A percentile compares a stretch with the other conserved stretches of the same genome.
Conservation (phyloP, 2,329 filamentous ascomycete species). For the Pseudopithomyces chartarum region DNA sequence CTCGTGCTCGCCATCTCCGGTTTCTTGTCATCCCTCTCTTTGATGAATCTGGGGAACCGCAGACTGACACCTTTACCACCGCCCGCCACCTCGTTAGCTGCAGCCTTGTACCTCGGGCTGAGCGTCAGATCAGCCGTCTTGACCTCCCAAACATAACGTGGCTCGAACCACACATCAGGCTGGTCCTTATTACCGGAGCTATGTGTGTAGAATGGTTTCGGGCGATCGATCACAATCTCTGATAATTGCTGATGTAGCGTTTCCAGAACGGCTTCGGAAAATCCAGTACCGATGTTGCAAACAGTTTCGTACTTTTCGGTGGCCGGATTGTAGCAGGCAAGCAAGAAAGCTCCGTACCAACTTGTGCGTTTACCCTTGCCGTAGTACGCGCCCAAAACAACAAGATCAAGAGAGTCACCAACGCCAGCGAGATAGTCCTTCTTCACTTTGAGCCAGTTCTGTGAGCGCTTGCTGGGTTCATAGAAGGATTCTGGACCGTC, state of each 20-base stretch:
- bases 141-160: constrained; percentile 93
- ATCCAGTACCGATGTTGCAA: constrained; percentile 98
- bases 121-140: constrained; percentile 95
- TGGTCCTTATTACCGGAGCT: constrained; percentile 85
- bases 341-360: constrained; percentile 92
- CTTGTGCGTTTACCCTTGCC: constrained; percentile 95
- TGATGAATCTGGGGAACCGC: constrained; percentile 91
- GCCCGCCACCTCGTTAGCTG: constrained; percentile 73
- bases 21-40: constrained; percentile 93
- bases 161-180: constrained; percentile 98
- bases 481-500: constrained; percentile 92
- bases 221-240: constrained; percentile 79
- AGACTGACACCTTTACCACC: constrained; percentile 82
- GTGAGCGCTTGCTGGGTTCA: constrained; percentile 92
- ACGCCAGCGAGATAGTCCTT: constrained; percentile 96
- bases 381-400: constrained; percentile 92
- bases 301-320: constrained; percentile 89
- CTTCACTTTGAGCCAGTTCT: constrained; percentile 99
- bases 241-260: constrained; percentile 79
- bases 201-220: constrained; percentile 95
- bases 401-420: constrained; percentile 93
- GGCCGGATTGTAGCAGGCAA: constrained; percentile 86
- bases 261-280: constrained; percentile 92
- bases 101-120: constrained; percentile 92
- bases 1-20: constrained; percentile 85